These are phyloP conservation scores for Echium plantagineum DNA, from an alignment of 257 asterid species.

Conservation along the genomic window DNA sequence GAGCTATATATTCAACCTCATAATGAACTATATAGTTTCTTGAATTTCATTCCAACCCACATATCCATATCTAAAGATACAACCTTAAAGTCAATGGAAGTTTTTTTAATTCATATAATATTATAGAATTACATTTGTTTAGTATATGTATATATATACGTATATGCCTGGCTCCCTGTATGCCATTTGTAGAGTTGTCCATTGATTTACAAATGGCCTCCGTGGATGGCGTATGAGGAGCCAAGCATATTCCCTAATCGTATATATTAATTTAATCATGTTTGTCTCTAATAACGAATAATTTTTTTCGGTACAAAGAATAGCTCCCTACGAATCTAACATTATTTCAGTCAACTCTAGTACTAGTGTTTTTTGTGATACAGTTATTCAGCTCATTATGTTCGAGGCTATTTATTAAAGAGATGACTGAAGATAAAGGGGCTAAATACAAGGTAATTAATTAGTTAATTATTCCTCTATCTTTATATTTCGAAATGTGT, in stretches of 20 bases:
- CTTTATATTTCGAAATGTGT: background rate
- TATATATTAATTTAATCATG: slow-evolving; percentile 2
- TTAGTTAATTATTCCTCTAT: background rate
- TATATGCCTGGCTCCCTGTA: slow-evolving; percentile 99
- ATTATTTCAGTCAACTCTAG: background rate
- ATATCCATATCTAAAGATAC: background rate
- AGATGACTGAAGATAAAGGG: background rate
- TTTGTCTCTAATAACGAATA: too few relatives aligned
- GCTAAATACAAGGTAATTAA: slow-evolving; percentile 16
- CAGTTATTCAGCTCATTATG: background rate
- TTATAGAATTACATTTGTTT: background rate
- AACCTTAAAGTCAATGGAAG: background rate
- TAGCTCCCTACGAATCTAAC: too few relatives aligned
- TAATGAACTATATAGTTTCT: too few relatives aligned
- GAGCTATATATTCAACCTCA: too few relatives aligned
- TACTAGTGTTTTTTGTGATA: background rate
- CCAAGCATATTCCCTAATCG: slow-evolving; percentile 68
- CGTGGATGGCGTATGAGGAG: slow-evolving; percentile 99
- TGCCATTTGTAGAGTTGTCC: slow-evolving; percentile 82
- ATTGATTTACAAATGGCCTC: slow-evolving; percentile 59
- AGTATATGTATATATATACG: slow-evolving; percentile 3
- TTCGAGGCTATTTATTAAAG: background rate
- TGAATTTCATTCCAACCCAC: background rate
- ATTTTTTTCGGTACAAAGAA: too few relatives aligned
- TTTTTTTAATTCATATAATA: background rate